Evolutionary conservation across 768 basidiomycete species (phyloP), one percentile per base, ranked within the genome.

Genomic region (Pisolithus albus): DNA sequence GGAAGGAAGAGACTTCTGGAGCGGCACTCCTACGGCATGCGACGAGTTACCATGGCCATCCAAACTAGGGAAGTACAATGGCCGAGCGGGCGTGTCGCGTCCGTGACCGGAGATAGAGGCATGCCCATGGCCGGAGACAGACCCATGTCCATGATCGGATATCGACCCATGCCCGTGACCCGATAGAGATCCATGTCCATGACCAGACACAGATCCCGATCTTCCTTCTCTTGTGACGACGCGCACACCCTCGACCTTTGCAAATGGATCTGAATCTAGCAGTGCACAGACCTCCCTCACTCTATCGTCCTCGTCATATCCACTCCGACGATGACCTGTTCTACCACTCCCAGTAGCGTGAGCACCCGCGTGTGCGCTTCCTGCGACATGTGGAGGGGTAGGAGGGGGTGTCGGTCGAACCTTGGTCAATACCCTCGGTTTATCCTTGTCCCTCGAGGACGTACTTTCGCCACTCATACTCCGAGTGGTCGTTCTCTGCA

Each of bases 181-280:
- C 39, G 52, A 41, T 3, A 45, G 46, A 8, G 45, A 55, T 2
- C 34, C 34, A 34, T 34, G 34, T 11, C 34, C 34, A 15, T 34
- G 42, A 3, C 32, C 39, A 42, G 52, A 41, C 1, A 47, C 41
- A 3, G 45, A 55, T 2, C 7, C 30, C 30, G 30, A 30, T 30
- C 30, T 10, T 30, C 46, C 50, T 0, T 39, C 24, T 0, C 48
- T 44, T 0, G 40, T 68, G 36, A 80, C 32, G 70, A 84, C 61
- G 59, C 61, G 76, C 7, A 83, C 80, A 16, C 78, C 80, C 38
- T 76, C 75, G 0, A 62, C 65, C 58, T 75, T 76, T 9, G 81
- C 82, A 63, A 84, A 83, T 4, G 82, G 66, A 18, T 67, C 66
- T 10, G 59, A 58, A 10, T 68, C 67, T n/a, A 67, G 54, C 47